Conservation (phyloP, 2,329 filamentous ascomycete genomes). For the Rosellinia necatrix region DNA sequence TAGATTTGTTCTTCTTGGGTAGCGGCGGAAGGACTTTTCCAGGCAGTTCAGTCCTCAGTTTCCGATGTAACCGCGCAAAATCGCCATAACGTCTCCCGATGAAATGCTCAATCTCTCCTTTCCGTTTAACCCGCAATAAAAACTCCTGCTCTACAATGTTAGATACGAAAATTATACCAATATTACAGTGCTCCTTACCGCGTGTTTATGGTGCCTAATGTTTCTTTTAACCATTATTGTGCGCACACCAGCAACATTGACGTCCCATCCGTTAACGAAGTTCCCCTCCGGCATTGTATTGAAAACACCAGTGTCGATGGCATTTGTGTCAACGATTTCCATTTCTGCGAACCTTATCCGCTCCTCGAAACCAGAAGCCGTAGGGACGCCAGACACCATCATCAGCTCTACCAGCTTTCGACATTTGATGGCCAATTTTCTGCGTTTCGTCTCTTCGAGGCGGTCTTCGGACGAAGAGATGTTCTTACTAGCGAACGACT, state of each 20-base stretch:
- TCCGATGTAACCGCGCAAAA: conserved; percentile 79
- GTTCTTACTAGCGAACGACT: conserved; percentile 95
- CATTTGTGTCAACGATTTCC: conserved; percentile 91
- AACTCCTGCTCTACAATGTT: conserved; percentile 68
- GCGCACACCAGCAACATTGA: conserved; percentile 90
- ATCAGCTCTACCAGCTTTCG: conserved; percentile 97
- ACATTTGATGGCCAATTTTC: conserved; percentile 89
- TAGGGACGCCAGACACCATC: conserved; percentile 98
- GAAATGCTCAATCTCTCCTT: conserved; percentile 75
- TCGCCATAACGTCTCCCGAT: conserved; percentile 87
- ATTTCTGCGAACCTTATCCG: conserved; percentile 95
- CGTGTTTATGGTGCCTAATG: conserved; percentile 87
- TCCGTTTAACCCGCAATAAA: conserved; percentile 80
- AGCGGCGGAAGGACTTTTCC: conserved; percentile 86
- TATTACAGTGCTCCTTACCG: conserved; percentile 58
- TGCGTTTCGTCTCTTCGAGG: conserved; percentile 91
- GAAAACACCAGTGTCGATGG: conserved; percentile 87
- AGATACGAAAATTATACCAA: conserved; percentile 14
- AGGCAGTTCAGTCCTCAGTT: conserved; percentile 80
- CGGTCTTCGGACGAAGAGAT: conserved; percentile 97
- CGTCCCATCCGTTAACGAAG: conserved; percentile 93
- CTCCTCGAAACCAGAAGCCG: conserved; percentile 96
- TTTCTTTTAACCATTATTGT: conserved; percentile 82
- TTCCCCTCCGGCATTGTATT: conserved; percentile 89
- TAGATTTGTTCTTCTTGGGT: conserved; percentile 89